Base-by-base conservation (phyloP, 1,284 basidiomycete genomes). In the Cryptococcus sp. region DNA sequence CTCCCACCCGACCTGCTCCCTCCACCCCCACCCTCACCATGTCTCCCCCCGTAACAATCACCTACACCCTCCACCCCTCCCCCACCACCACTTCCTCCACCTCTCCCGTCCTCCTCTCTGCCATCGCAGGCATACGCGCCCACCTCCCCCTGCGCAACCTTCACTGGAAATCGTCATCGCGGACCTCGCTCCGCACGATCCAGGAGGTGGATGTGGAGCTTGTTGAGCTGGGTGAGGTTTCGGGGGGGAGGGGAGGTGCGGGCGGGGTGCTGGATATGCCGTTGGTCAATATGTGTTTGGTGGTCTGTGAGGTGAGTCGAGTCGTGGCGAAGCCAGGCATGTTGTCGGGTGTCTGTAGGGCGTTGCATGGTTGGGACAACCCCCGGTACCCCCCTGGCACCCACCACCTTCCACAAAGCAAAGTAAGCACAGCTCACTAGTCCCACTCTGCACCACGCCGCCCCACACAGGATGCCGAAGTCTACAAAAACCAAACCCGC, bases 91-190 rank as follows among this genome's bases (percentile, higher is more conserved):
- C 54, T 16, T 48, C 55, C 1, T 42, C 52, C 11, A 39, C 36
- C 35, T 49, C 52, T 15, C 48, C 54, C 42, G 60, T 63, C 50
- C 59, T 71, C 24, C 65, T 62, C 11, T 85, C 87, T 67, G 82
- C 91, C 24, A 80, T 85, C 62, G 77, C 79, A 20, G 85, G 85
- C 3, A 79, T 91, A 52, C 78, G 79, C 28, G 82, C 82, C 0
- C 91, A 93, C 66, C 79, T 95, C 12, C 93, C 93, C 0, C 79
- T 97, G 50, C 85, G 87, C 52, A 93, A 87, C 75, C 82, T 96
- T 20, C 89, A 95, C 74, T 96, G 94, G 93, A 93, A 88, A 73
- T 83, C 88, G 28, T 67, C 78, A 4, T 82, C 84, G 4, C 81
- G 85, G 51, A 82, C 87, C 2, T 84, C 84, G 4, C 80, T 92